Evolutionary conservation across 208 protist species (phyloP), one percentile per base, ranked within the genome.

Genomic region (Trypanosoma mega): DNA sequence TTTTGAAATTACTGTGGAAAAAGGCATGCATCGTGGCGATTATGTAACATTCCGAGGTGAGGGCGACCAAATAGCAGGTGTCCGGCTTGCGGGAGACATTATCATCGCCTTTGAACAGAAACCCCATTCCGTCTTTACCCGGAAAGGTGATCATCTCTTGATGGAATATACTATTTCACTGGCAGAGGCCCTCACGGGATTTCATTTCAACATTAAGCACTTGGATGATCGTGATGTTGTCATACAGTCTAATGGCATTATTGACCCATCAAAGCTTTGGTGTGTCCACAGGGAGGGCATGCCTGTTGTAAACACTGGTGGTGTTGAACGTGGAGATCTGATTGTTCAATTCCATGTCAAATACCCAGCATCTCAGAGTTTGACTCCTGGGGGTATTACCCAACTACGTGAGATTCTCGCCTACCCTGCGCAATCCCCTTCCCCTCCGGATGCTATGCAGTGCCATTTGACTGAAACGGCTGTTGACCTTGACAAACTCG

Each of bases 81-180:
- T 98, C 27, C 68, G 79, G 33, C 74, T 91, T 16, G 85, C 98
- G 23, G 98, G 98, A 43, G 98, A 99, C 72, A 96, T 99, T 55
- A 92, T 99, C 53, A 98, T 99, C 60, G 89, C 99, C 12, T 61
- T 99, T 3, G 75, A 97, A 26, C 76, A 98, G 78, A 98, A 99
- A 74, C 81, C 93, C 36, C 97, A 99, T 79, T 26, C 71, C 11
- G 5, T 76, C 0, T 99, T 99, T 69, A 73, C 82, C 16, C 87
- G 98, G 31, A 85, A 98, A 51, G 97, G 94, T 55, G 73, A 97
- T 56, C 97, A 99, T 79, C 83, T 99, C 11, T 23, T 98, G 46
- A 96, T 98, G 39, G 76, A 96, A 63, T 82, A 79, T 63, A 87
- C 85, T 53, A 88, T 97, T 53, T 87, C 83, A 1, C 87, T 99